Conservation (phyloP, 2,329 filamentous ascomycete species). For the Emergomyces pasteurianus region DNA sequence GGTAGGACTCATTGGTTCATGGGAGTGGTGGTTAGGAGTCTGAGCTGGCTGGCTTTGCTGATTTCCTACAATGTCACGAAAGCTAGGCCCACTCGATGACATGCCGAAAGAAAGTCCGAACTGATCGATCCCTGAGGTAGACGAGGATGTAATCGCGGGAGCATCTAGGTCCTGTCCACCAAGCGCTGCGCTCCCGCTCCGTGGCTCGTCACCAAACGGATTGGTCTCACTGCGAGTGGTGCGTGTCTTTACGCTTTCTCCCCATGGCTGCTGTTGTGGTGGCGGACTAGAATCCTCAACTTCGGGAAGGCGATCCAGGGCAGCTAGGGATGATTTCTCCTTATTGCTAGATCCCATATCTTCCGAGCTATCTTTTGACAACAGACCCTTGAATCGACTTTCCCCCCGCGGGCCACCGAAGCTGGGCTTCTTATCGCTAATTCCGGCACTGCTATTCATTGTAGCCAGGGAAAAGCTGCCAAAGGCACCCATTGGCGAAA, state of each 20-base stretch:
- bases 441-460: constrained; percentile 39
- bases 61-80: constrained; percentile 46
- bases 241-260: constrained; percentile 35
- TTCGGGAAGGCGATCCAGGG: constrained; percentile 43
- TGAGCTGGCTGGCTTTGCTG: constrained; percentile 48
- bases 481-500: constrained; percentile 71
- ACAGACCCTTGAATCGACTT: constrained; percentile 74
- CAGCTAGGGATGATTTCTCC: constrained; percentile 44
- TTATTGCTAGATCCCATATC: constrained; percentile 42
- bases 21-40: constrained; percentile 39
- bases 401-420: constrained; percentile 59
- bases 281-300: constrained; percentile 35
- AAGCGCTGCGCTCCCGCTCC: constrained; percentile 53
- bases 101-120: constrained; percentile 50
- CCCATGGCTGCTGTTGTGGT: constrained; percentile 35
- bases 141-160: constrained; percentile 20
- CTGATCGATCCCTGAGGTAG: constrained; percentile 38
- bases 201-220: constrained; percentile 39
- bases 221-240: constrained; percentile 39
- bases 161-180: constrained; percentile 61
- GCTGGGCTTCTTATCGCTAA: constrained; percentile 58
- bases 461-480: constrained; percentile 68
- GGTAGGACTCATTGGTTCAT: constrained; percentile 75
- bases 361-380: constrained; percentile 65
- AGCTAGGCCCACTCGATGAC: constrained; percentile 45